Evolutionary conservation across 2,329 filamentous ascomycete species (phyloP).

Genomic region (Neopestalotiopsis sp.): DNA sequence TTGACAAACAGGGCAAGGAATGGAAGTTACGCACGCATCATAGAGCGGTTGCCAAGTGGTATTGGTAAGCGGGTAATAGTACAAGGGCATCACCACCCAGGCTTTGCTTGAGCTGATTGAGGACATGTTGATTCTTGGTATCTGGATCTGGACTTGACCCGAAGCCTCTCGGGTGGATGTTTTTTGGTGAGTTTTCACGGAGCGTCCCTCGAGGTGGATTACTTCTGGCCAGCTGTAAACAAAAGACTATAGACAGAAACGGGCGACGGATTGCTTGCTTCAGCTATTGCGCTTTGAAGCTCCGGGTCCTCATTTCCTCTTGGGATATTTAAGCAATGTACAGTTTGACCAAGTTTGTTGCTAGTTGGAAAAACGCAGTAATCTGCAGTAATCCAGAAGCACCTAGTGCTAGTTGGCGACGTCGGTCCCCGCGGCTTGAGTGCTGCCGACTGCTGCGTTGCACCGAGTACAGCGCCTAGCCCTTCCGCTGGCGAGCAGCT

Average conservation of each 20-base stretch:
- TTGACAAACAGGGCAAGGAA: neutral
- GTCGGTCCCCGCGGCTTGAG: neutral
- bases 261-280: neutral
- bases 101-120: neutral
- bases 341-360: neutral
- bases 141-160: neutral
- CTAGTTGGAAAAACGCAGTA: neutral
- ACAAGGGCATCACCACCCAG: constrained; percentile 15
- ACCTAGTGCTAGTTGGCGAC: neutral
- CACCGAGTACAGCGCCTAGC: neutral
- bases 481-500: neutral
- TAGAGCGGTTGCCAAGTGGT: constrained; percentile 12
- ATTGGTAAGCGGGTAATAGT: constrained; percentile 10
- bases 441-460: neutral
- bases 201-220: neutral
- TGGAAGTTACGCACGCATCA: constrained; percentile 8
- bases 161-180: neutral
- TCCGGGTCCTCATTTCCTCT: neutral
- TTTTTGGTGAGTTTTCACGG: neutral
- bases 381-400: neutral
- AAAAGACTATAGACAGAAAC: neutral
- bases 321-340: neutral
- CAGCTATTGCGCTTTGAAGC: neutral
- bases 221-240: neutral
- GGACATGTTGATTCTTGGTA: neutral